Percentiles rank a stretch among this genome's conserved stretches.
phyloP scores from a whole-genome alignment of 2,329 filamentous ascomycete genomes.

The Corniculantispora saksenae region DNA sequence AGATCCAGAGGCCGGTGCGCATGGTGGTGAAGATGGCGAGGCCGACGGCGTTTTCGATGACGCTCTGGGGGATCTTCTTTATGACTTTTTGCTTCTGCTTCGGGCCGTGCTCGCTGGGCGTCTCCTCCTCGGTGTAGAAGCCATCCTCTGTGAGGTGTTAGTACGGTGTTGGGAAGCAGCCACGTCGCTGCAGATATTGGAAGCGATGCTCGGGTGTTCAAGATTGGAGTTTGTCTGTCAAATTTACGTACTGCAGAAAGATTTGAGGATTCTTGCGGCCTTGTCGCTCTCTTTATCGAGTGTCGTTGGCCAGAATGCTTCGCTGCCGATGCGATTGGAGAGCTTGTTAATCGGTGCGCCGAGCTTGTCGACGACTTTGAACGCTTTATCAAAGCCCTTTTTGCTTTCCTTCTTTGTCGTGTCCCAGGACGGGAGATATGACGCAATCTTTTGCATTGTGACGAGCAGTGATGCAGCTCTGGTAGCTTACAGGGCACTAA shows the following conservation, averaged over 20 bases:
- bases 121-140: slow-evolving; percentile 47
- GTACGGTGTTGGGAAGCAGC: not conserved
- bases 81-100: slow-evolving; percentile 48
- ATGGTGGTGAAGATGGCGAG: slow-evolving; percentile 74
- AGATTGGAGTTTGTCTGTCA: too few relatives aligned
- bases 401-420: slow-evolving; percentile 57
- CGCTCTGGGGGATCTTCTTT: slow-evolving; percentile 56
- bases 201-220: too few relatives aligned
- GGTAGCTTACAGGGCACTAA: not conserved
- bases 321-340: slow-evolving; percentile 77
- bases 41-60: slow-evolving; percentile 66
- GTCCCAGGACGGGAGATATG: slow-evolving; percentile 49
- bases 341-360: slow-evolving; percentile 78
- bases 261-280: slow-evolving; percentile 77
- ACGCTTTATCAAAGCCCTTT: slow-evolving; percentile 74
- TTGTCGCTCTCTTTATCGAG: slow-evolving; percentile 91
- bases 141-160: slow-evolving; percentile 46
- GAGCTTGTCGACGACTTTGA: slow-evolving; percentile 50
- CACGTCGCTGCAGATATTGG: too few relatives aligned
- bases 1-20: slow-evolving; percentile 65
- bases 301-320: slow-evolving; percentile 83
- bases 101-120: slow-evolving; percentile 32
- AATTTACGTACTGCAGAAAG: slow-evolving; percentile 73
- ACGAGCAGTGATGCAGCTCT: not conserved
- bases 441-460: slow-evolving; percentile 38